Evolutionary conservation across 2,329 filamentous ascomycete genomes (phyloP).

Genomic region (Hymenoscyphus fructigenus): DNA sequence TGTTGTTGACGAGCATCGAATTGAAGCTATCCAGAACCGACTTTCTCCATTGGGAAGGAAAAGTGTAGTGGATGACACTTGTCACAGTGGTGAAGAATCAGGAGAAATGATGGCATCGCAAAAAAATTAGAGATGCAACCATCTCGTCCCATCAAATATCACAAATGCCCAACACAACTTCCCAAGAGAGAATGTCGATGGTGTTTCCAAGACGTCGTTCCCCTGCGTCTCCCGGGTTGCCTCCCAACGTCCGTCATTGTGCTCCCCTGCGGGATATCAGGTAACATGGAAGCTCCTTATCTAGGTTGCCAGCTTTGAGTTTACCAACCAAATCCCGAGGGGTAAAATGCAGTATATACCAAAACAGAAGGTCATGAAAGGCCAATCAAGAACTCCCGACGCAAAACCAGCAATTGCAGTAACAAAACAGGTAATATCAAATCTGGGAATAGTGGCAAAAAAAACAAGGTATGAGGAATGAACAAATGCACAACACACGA

Average conservation of each 20-base stretch:
- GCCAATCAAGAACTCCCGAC: background rate
- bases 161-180: background rate
- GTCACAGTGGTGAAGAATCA: background rate
- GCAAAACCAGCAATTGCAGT: background rate
- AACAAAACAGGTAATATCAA: background rate
- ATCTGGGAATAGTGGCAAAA: background rate
- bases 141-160: background rate
- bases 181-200: background rate
- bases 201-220: background rate
- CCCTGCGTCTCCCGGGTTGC: background rate
- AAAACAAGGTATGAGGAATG: background rate
- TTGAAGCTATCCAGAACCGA: background rate
- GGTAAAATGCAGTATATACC: conserved; percentile 1
- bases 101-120: background rate
- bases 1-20: background rate
- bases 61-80: background rate
- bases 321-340: background rate
- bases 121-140: background rate
- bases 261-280: background rate
- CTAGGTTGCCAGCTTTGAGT: background rate
- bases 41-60: background rate
- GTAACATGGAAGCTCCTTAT: conserved; percentile 1
- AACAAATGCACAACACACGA: background rate
- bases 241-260: background rate
- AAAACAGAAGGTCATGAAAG: conserved; percentile 4